These are phyloP conservation scores for Rhizophora apiculata DNA, from an alignment of 345 rosid species.

Conservation along the genomic window DNA sequence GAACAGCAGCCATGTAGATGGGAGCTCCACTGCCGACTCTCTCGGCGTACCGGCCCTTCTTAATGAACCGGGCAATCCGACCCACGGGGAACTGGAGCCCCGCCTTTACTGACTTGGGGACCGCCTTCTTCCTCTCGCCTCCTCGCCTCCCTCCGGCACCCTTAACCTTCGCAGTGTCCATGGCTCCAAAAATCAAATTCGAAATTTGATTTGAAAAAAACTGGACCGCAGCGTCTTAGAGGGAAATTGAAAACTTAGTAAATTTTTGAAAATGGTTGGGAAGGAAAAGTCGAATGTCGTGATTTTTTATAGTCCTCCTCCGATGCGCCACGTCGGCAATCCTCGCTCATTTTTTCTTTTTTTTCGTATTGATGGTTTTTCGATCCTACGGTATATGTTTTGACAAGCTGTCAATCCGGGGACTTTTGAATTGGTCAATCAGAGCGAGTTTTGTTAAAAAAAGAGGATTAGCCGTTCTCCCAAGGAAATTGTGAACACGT, in stretches of 20 bases:
- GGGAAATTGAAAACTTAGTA: neutral
- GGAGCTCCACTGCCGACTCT: slow-evolving; percentile 25
- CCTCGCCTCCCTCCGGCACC: slow-evolving; percentile 28
- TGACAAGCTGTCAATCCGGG: slow-evolving; percentile 28
- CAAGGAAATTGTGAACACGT: too few species aligned
- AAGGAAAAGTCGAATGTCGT: rapidly evolving
- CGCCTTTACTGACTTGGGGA: slow-evolving; percentile 18
- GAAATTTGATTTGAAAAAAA: slow-evolving; percentile 1
- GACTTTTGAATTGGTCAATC: neutral
- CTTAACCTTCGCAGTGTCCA: slow-evolving; percentile 7
- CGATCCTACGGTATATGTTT: neutral
- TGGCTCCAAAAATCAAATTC: neutral
- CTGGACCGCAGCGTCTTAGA: neutral
- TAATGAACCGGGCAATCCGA: slow-evolving; percentile 18
- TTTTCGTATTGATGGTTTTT: neutral
- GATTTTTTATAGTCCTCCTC: neutral
- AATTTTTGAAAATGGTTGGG: neutral
- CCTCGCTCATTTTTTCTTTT: neutral
- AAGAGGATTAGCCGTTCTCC: too few species aligned
- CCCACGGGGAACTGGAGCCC: slow-evolving; percentile 32
- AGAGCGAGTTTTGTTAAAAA: too few species aligned
- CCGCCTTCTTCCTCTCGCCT: slow-evolving; percentile 20
- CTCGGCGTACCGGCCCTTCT: slow-evolving; percentile 24
- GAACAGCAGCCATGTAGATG: slow-evolving; percentile 25
- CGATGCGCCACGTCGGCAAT: neutral